A percentile compares a stretch with the other conserved stretches of the same genome.
Evolutionary conservation across 1,139 yeast species (phyloP).

Genomic region (Hansenula lynferdii): DNA sequence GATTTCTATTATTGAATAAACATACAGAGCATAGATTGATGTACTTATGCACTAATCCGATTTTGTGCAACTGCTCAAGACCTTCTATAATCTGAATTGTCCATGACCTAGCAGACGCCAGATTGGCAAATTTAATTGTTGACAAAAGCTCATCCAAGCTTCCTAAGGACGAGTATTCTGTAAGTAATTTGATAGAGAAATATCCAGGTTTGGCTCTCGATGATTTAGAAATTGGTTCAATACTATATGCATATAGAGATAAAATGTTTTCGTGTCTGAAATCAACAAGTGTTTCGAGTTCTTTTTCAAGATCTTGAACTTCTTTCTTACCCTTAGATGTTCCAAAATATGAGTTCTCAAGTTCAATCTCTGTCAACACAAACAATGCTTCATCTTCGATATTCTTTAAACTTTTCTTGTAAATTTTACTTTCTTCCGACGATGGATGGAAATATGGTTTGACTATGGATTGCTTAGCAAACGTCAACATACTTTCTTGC

Average conservation of each 20-base stretch:
- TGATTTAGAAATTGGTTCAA: conserved; percentile 49
- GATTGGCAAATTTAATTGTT: conserved; percentile 62
- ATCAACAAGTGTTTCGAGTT: conserved; percentile 54
- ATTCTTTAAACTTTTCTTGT: conserved; percentile 20
- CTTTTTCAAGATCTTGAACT: conserved; percentile 68
- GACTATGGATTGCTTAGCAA: conserved; percentile 63
- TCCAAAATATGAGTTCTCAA: conserved; percentile 65
- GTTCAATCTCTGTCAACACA: conserved; percentile 62
- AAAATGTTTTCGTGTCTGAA: conserved; percentile 63
- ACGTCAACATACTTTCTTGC: conserved; percentile 46
- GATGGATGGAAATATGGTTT: conserved; percentile 58
- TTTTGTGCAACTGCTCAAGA: conserved; percentile 74
- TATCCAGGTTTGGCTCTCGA: conserved; percentile 24
- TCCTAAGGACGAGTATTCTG: conserved; percentile 59
- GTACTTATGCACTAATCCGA: conserved; percentile 71
- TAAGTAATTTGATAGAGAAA: conserved; percentile 67
- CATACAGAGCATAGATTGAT: conserved; percentile 60
- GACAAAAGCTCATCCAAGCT: conserved; percentile 62
- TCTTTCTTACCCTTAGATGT: conserved; percentile 68
- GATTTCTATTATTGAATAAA: conserved; percentile 42
- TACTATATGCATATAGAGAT: conserved; percentile 65
- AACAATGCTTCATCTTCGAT: conserved; percentile 22
- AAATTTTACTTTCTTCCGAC: conserved; percentile 17
- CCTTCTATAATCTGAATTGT: conserved; percentile 82
- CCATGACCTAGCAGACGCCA: conserved; percentile 85